A percentile compares a stretch with the other conserved stretches of the same genome.
phyloP scores from a whole-genome alignment of 2,329 filamentous ascomycete species.

The Acephala macrosclerotiorum region DNA sequence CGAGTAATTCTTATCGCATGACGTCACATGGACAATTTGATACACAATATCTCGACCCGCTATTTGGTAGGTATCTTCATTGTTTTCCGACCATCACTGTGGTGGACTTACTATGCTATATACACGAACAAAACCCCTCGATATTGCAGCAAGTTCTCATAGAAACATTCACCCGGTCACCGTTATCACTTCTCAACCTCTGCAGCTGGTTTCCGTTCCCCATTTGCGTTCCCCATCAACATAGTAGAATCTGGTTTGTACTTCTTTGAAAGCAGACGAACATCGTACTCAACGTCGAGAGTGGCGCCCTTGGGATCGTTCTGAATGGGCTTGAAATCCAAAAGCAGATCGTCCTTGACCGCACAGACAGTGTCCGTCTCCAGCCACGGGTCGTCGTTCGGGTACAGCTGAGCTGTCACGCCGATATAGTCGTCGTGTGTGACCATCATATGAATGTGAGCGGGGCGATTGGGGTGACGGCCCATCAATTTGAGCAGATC shows the following conservation, averaged over 20 bases:
- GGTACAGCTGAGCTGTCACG: slow-evolving; percentile 81
- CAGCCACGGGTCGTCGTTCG: slow-evolving; percentile 69
- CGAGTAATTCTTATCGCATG: too few relatives aligned
- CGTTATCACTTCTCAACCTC: not conserved
- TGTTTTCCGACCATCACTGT: not conserved
- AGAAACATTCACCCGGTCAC: not conserved
- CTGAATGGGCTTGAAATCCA: slow-evolving; percentile 47
- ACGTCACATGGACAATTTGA: too few relatives aligned
- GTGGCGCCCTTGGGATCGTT: slow-evolving; percentile 17
- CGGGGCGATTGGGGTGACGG: slow-evolving; percentile 63
- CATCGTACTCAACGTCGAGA: slow-evolving; percentile 25
- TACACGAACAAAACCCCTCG: slow-evolving; percentile 12
- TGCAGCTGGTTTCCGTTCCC: slow-evolving; percentile 15
- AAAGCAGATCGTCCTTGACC: slow-evolving; percentile 58
- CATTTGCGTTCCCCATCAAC: slow-evolving; percentile 34
- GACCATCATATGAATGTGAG: slow-evolving; percentile 65
- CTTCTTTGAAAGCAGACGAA: slow-evolving; percentile 26
- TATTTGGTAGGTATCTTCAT: not conserved
- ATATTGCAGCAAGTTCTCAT: slow-evolving; percentile 4
- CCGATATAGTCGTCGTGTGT: slow-evolving; percentile 67
- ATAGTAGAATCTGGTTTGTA: slow-evolving; percentile 43
- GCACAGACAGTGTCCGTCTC: slow-evolving; percentile 60
- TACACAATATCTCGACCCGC: too few relatives aligned
- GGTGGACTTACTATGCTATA: not conserved
- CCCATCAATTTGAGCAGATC: slow-evolving; percentile 61